Evolutionary conservation across 495 filamentous ascomycete genomes (phyloP).

Genomic region (Sphaerosporella brunnea): DNA sequence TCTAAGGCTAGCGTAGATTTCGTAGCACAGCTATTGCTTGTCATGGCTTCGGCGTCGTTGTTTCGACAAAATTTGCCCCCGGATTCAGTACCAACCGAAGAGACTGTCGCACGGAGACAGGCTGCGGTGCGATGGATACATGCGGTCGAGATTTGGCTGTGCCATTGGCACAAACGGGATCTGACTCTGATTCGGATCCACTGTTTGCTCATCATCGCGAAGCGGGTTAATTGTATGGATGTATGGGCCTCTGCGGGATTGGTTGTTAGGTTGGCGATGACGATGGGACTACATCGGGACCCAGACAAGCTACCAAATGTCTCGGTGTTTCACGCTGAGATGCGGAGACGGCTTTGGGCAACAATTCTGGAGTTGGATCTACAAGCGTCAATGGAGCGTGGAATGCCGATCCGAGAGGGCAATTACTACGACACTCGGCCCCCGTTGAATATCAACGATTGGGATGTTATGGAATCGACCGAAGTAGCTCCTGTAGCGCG

Average conservation of each 20-base stretch:
- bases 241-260: slow-evolving; percentile 44
- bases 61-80: slow-evolving; percentile 23
- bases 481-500: background rate
- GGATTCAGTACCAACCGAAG: too few relatives aligned
- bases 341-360: slow-evolving; percentile 53
- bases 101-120: slow-evolving; percentile 5
- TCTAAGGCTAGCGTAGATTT: slow-evolving; percentile 30
- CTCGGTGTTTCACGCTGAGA: slow-evolving; percentile 38
- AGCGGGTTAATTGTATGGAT: slow-evolving; percentile 31
- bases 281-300: slow-evolving; percentile 45
- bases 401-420: slow-evolving; percentile 31
- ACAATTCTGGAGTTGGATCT: slow-evolving; percentile 44
- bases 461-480: background rate
- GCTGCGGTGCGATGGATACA: slow-evolving; percentile 29
- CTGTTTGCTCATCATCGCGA: slow-evolving; percentile 31
- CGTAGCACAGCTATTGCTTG: slow-evolving; percentile 31
- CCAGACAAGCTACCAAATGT: slow-evolving; percentile 31
- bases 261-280: slow-evolving; percentile 40
- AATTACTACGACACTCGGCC: background rate
- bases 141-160: slow-evolving; percentile 28
- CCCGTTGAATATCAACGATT: slow-evolving; percentile 1
- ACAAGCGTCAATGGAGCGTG: slow-evolving; percentile 42
- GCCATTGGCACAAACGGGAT: slow-evolving; percentile 30
- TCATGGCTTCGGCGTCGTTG: slow-evolving; percentile 30
- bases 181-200: slow-evolving; percentile 31